phyloP scores from a whole-genome alignment of 768 basidiomycete species.

The Leucosporidium scottii region DNA sequence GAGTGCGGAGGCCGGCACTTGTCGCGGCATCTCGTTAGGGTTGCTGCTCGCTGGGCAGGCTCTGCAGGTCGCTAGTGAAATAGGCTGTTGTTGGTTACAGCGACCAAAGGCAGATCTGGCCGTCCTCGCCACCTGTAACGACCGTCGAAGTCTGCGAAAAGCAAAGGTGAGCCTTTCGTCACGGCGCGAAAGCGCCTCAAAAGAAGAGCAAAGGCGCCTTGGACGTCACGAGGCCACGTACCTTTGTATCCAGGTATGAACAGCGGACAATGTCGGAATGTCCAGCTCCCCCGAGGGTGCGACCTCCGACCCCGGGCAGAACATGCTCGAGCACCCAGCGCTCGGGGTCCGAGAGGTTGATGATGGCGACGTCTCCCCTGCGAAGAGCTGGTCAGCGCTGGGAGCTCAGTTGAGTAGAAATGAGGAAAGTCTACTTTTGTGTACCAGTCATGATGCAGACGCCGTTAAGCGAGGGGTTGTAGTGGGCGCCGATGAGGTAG shows the following conservation, averaged over 20 bases:
- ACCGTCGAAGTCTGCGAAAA: slow-evolving; percentile 23
- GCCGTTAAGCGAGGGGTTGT: slow-evolving; percentile 23
- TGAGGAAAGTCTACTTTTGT: slow-evolving; percentile 12
- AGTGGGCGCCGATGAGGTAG: slow-evolving; percentile 33
- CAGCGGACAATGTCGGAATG: slow-evolving; percentile 36
- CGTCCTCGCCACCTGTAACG: slow-evolving; percentile 35
- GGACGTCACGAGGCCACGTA: background rate
- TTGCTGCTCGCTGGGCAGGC: too few relatives aligned
- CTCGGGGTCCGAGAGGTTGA: slow-evolving; percentile 21
- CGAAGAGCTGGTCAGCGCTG: background rate
- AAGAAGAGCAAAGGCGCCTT: too few relatives aligned
- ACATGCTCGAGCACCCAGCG: slow-evolving; percentile 33
- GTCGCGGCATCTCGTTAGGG: too few relatives aligned
- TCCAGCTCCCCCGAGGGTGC: slow-evolving; percentile 19
- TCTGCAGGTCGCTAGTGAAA: too few relatives aligned
- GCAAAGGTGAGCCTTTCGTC: background rate
- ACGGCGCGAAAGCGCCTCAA: background rate
- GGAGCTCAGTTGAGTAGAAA: too few relatives aligned
- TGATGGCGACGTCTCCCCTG: slow-evolving; percentile 32
- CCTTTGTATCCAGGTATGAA: slow-evolving; percentile 23
- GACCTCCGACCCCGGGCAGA: slow-evolving; percentile 20
- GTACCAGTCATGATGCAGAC: slow-evolving; percentile 31
- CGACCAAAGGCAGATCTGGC: slow-evolving; percentile 33
- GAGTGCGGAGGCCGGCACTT: too few relatives aligned
- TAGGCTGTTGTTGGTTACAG: background rate